Evolutionary conservation across 2,329 filamentous ascomycete species (phyloP).

Genomic region (Penicillium psychrosexuale): DNA sequence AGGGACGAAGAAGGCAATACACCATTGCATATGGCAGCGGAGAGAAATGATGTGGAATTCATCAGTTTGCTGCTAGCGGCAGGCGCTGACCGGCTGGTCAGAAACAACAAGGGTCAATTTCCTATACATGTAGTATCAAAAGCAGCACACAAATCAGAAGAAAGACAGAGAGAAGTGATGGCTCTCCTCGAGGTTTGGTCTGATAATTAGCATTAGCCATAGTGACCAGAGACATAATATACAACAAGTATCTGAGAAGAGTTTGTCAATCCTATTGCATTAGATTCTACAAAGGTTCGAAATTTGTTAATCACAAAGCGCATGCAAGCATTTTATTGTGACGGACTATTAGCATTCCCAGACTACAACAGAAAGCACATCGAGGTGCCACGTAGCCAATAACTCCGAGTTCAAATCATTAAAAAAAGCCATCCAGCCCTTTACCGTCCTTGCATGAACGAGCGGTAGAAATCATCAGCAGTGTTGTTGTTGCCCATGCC

Average conservation of each 20-base stretch:
- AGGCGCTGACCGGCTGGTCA: not conserved
- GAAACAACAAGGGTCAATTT: not conserved
- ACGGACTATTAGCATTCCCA: conserved; percentile 11
- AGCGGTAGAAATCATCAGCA: conserved; percentile 86
- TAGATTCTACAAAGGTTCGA: not conserved
- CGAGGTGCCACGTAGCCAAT: conserved; percentile 18
- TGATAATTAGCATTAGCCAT: not conserved
- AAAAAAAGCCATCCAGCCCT: conserved; percentile 29
- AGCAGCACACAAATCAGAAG: not conserved
- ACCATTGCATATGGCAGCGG: conserved; percentile 1
- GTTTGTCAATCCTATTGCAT: not conserved
- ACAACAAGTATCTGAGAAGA: not conserved
- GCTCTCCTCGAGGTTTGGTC: not conserved
- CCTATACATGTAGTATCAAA: not conserved
- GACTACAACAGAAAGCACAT: conserved; percentile 11
- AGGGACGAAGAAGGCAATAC: not conserved
- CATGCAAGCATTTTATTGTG: conserved; percentile 9
- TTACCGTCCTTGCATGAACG: conserved; percentile 72
- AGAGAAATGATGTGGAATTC: not conserved
- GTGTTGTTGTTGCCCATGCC: conserved; percentile 55
- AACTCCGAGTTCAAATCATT: conserved; percentile 28
- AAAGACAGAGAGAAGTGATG: not conserved
- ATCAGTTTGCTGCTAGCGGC: conserved; percentile 3
- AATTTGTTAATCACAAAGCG: not conserved
- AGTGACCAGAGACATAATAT: not conserved